phyloP scores from a whole-genome alignment of 257 asterid genomes.

The Ophiorrhiza pumila region DNA sequence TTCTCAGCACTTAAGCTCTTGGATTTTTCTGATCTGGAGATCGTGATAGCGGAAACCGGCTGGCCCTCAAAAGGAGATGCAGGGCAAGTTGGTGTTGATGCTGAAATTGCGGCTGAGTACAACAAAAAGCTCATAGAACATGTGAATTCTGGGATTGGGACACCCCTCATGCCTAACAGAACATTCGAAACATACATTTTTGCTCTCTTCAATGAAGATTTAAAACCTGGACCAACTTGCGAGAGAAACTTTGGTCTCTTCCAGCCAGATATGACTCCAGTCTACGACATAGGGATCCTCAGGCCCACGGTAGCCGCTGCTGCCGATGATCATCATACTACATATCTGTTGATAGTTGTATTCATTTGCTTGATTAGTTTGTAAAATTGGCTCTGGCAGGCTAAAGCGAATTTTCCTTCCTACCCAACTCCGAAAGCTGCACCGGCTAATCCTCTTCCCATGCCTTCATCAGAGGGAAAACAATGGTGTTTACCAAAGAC shows the following conservation, averaged over 20 bases:
- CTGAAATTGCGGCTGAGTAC: constrained; percentile 36
- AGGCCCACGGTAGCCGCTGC: constrained; percentile 33
- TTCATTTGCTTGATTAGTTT: constrained; percentile 33
- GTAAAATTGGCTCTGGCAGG: constrained; percentile 45
- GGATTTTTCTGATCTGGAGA: constrained; percentile 33
- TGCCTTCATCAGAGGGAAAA: constrained; percentile 22
- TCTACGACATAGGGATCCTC: constrained; percentile 51
- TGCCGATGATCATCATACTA: constrained; percentile 15
- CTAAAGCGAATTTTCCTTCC: constrained; percentile 27
- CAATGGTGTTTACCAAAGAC: constrained; percentile 41
- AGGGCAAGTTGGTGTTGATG: constrained; percentile 40
- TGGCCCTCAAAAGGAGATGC: constrained; percentile 51
- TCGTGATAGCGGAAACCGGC: constrained; percentile 51
- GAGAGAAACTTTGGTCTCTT: constrained; percentile 71
- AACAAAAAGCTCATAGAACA: constrained; percentile 39
- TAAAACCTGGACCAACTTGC: constrained; percentile 62
- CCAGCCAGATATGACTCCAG: constrained; percentile 40
- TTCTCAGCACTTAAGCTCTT: constrained; percentile 39
- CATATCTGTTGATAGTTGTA: constrained; percentile 25
- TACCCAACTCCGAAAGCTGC: constrained; percentile 13
- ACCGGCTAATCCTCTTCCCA: constrained; percentile 19
- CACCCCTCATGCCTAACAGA: constrained; percentile 47
- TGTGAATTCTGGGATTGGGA: constrained; percentile 39
- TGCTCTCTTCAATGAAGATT: constrained; percentile 55
- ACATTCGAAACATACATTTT: constrained; percentile 46